Evolutionary conservation across 345 rosid genomes (phyloP).

Genomic region (Lepidium sativum): DNA sequence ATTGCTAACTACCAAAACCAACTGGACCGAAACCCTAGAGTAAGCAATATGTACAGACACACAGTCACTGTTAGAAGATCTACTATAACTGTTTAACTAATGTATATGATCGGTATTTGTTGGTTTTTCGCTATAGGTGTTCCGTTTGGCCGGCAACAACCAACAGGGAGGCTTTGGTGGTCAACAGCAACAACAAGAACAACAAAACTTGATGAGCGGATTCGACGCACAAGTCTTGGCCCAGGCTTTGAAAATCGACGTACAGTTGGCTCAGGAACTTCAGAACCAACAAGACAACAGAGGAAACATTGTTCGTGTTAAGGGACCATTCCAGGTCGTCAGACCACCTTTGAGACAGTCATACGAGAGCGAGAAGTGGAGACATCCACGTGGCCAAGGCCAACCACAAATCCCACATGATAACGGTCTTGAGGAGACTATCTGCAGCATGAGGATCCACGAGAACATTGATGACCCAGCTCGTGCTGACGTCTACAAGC

Average conservation of each 20-base stretch:
- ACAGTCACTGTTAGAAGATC: neutral
- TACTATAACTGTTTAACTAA: neutral
- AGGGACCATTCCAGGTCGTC: constrained; percentile 36
- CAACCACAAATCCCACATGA: constrained; percentile 4
- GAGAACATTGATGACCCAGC: constrained; percentile 60
- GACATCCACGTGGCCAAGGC: constrained; percentile 16
- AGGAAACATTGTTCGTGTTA: constrained; percentile 57
- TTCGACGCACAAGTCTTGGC: constrained; percentile 47
- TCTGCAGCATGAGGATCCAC: constrained; percentile 49
- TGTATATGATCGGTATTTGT: no score
- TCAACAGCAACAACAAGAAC: neutral
- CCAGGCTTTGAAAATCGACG: constrained; percentile 47
- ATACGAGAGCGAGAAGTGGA: constrained; percentile 26
- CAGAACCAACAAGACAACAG: constrained; percentile 36
- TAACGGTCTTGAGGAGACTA: constrained; percentile 76
- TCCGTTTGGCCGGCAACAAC: constrained; percentile 63
- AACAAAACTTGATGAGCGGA: constrained; percentile 32
- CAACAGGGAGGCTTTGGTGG: constrained; percentile 27
- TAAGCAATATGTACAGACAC: constrained; percentile 4
- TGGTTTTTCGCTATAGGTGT: constrained; percentile 27
- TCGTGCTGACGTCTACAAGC: constrained; percentile 51
- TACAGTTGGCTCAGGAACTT: constrained; percentile 35
- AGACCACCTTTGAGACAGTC: constrained; percentile 35
- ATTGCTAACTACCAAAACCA: constrained; percentile 43
- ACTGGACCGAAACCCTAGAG: constrained; percentile 62